Conservation (phyloP, 1,139 yeast species). For the Diutina rugosa region DNA sequence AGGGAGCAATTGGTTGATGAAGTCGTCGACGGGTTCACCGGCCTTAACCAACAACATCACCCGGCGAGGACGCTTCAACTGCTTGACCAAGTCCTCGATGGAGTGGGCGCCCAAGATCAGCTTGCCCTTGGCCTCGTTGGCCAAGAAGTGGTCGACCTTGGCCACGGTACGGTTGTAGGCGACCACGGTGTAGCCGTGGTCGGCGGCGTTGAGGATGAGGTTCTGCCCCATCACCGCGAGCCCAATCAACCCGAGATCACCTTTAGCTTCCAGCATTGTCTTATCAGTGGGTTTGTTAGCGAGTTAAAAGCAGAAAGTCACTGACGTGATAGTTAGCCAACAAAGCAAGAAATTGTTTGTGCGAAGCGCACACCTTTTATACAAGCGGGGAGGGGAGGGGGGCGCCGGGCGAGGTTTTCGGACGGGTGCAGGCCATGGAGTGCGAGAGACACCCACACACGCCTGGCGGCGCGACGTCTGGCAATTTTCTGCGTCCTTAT, state of each 20-base stretch:
- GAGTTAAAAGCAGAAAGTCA: not conserved
- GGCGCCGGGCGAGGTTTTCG: not conserved
- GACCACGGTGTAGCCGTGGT: conserved; percentile 93
- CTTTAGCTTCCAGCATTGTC: conserved; percentile 12
- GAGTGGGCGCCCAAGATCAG: conserved; percentile 93
- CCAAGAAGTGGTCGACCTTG: conserved; percentile 89
- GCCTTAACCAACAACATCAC: conserved; percentile 92
- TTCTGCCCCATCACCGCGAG: conserved; percentile 99
- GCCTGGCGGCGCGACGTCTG: not conserved
- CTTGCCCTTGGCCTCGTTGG: conserved; percentile 86
- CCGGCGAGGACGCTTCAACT: conserved; percentile 96
- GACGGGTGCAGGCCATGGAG: not conserved
- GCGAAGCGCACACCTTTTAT: not conserved
- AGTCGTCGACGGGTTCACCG: conserved; percentile 87
- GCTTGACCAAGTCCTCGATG: conserved; percentile 69
- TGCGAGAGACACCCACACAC: no score
- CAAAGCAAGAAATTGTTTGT: not conserved
- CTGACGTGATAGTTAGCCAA: no score
- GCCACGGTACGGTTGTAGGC: conserved; percentile 97
- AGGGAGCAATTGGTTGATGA: conserved; percentile 81
- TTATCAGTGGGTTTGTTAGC: not conserved
- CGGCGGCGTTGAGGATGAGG: conserved; percentile 94
- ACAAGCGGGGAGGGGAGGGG: not conserved
- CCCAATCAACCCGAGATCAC: conserved; percentile 98
- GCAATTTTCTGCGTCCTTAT: not conserved